Evolutionary conservation across 305 asterid genomes (phyloP).

Genomic region (Fraxinus velutina): DNA sequence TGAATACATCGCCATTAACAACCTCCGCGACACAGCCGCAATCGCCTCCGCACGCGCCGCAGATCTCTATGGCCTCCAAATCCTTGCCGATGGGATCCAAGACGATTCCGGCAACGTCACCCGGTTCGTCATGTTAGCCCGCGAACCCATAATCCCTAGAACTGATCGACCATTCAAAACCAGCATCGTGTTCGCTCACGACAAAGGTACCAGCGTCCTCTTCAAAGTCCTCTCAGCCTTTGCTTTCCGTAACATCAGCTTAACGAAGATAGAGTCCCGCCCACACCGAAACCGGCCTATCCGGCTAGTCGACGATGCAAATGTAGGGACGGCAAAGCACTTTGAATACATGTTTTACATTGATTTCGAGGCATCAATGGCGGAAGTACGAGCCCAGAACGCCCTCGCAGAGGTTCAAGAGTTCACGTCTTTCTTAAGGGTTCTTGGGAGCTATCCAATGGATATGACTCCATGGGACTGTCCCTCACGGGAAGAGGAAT

Average conservation of each 20-base stretch:
- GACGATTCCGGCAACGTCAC: conserved; percentile 55
- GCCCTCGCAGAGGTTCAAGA: conserved; percentile 53
- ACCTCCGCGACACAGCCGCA: conserved; percentile 45
- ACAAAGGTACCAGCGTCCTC: conserved; percentile 44
- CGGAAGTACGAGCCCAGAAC: conserved; percentile 50
- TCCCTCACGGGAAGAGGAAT: conserved; percentile 28
- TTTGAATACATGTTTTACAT: conserved; percentile 51
- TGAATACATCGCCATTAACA: conserved; percentile 40
- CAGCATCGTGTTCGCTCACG: conserved; percentile 50
- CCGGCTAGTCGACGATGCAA: conserved; percentile 44
- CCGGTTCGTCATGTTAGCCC: conserved; percentile 45
- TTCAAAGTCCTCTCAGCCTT: conserved; percentile 16
- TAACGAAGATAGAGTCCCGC: conserved; percentile 48
- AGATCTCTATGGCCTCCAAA: conserved; percentile 35
- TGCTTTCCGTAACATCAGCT: conserved; percentile 42
- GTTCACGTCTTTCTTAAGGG: conserved; percentile 51
- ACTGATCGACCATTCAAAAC: conserved; percentile 51
- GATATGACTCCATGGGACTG: conserved; percentile 49
- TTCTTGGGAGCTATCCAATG: conserved; percentile 52
- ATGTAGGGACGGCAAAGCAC: conserved; percentile 50
- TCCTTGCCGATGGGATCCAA: conserved; percentile 40
- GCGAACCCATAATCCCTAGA: conserved; percentile 48
- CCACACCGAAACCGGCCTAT: conserved; percentile 45
- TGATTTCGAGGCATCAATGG: conserved; percentile 52
- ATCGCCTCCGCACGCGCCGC: conserved; percentile 51